Percentiles rank a stretch among this genome's conserved stretches.
Evolutionary conservation across 1,139 yeast species (phyloP).

Genomic region (Yamadazyma oceani): DNA sequence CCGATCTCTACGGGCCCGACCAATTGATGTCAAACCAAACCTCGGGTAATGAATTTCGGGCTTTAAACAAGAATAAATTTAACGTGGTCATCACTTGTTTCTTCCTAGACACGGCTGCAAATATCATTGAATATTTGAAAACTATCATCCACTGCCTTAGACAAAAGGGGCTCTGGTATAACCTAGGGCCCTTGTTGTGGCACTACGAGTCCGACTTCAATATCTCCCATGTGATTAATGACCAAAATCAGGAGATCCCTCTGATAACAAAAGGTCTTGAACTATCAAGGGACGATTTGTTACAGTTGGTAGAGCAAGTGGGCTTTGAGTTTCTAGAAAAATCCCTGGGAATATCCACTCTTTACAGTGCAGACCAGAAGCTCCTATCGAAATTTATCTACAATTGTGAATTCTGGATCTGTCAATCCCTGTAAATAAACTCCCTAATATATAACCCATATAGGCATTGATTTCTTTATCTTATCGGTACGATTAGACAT

Average conservation of each 20-base stretch:
- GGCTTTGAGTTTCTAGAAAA: constrained; percentile 56
- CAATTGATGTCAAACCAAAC: constrained; percentile 7
- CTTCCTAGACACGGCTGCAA: constrained; percentile 78
- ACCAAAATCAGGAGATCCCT: constrained; percentile 29
- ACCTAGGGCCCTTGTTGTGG: constrained; percentile 86
- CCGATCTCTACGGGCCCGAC: constrained; percentile 67
- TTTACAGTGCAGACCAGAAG: constrained; percentile 56
- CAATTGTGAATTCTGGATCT: constrained; percentile 75
- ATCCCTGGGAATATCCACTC: constrained; percentile 45
- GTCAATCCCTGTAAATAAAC: constrained; percentile 20
- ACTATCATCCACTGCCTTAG: constrained; percentile 55
- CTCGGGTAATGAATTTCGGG: constrained; percentile 42
- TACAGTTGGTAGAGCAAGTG: constrained; percentile 44
- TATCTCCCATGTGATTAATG: constrained; percentile 9
- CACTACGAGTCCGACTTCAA: constrained; percentile 66
- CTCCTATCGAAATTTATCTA: constrained; percentile 61
- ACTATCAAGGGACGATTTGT: constrained; percentile 58
- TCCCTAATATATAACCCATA: no score
- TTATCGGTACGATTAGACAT: no score
- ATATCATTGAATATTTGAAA: constrained; percentile 66
- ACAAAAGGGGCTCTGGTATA: constrained; percentile 70
- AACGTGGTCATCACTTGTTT: constrained; percentile 69
- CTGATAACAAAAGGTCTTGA: constrained; percentile 60
- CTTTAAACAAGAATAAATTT: constrained; percentile 35
- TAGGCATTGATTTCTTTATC: no score